Conservation (phyloP, 768 basidiomycete species). For the Rhodosporidiobolus odoratus region DNA sequence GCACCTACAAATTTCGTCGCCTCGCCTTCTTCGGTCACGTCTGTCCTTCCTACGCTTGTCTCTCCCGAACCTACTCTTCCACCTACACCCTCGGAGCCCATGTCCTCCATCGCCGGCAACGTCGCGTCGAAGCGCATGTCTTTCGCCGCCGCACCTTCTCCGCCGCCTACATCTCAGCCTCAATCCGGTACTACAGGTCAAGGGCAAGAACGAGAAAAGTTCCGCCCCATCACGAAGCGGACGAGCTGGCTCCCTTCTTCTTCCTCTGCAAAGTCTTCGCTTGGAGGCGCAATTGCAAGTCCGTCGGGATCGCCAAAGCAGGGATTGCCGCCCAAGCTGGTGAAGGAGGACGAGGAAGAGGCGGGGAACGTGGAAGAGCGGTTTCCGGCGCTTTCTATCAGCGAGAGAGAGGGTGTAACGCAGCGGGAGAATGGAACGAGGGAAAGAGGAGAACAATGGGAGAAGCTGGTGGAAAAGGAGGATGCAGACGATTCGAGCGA, state of each 20-base stretch:
- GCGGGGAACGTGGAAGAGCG: slow-evolving; percentile 21
- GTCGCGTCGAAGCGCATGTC: slow-evolving; percentile 16
- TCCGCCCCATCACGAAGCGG: slow-evolving; percentile 27
- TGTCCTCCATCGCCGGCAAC: not conserved
- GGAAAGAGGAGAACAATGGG: slow-evolving; percentile 17
- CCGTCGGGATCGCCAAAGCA: not conserved
- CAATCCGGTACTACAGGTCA: too few relatives aligned
- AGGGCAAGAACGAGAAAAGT: slow-evolving; percentile 29
- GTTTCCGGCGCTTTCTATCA: slow-evolving; percentile 28
- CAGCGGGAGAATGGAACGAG: too few relatives aligned
- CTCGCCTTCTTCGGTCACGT: slow-evolving; percentile 1
- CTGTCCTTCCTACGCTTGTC: slow-evolving; percentile 4
- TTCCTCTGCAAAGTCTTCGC: not conserved
- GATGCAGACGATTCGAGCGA: slow-evolving; percentile 30
- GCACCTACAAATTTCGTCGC: not conserved
- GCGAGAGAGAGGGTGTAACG: not conserved
- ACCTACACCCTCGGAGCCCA: not conserved
- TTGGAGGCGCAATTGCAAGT: not conserved
- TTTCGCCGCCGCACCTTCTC: not conserved
- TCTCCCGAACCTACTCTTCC: too few relatives aligned
- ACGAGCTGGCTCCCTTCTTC: not conserved
- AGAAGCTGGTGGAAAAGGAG: slow-evolving; percentile 32
- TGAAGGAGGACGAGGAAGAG: not conserved
- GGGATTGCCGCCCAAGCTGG: not conserved
- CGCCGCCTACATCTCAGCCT: not conserved